phyloP scores from a whole-genome alignment of 1,139 yeast species.

The Sugiyamaella neomexicana region DNA sequence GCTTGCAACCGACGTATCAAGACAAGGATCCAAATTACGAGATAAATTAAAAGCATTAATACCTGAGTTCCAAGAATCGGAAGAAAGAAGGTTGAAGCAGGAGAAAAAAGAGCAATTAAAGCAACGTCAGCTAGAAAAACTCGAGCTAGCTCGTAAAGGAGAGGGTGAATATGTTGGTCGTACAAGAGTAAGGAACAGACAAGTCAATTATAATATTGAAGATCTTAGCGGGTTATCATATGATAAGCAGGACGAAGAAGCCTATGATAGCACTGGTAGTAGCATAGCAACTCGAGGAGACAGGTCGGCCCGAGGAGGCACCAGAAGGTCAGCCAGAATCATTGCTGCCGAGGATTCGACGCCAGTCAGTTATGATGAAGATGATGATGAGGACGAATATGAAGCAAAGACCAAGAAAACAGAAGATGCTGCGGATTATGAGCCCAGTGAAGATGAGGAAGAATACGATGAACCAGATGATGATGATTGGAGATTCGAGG shows the following conservation, averaged over 20 bases:
- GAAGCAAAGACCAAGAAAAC: slow-evolving; percentile 15
- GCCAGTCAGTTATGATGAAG: slow-evolving; percentile 14
- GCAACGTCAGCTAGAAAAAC: slow-evolving; percentile 29
- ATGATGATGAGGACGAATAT: slow-evolving; percentile 6
- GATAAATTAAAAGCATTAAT: slow-evolving; percentile 26
- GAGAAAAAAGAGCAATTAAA: slow-evolving; percentile 32
- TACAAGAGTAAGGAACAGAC: slow-evolving; percentile 36
- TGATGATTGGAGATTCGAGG: slow-evolving; percentile 1
- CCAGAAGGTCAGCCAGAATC: slow-evolving; percentile 23
- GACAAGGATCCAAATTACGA: slow-evolving; percentile 25
- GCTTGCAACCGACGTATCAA: slow-evolving; percentile 22
- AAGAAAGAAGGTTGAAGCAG: slow-evolving; percentile 30
- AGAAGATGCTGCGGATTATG: slow-evolving; percentile 12
- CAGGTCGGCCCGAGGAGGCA: neutral
- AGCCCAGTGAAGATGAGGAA: slow-evolving; percentile 17
- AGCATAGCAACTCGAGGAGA: neutral
- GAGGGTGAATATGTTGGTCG: slow-evolving; percentile 40
- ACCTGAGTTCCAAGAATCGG: slow-evolving; percentile 34
- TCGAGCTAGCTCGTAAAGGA: slow-evolving; percentile 31
- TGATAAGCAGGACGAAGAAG: slow-evolving; percentile 26
- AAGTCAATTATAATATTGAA: slow-evolving; percentile 40
- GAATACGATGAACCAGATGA: slow-evolving; percentile 1
- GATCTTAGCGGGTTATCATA: slow-evolving; percentile 21
- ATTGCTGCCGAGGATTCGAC: slow-evolving; percentile 12
- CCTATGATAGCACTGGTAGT: slow-evolving; percentile 27